Base-by-base conservation (phyloP, 257 asterid genomes). In the Solanum gandarillasii region DNA sequence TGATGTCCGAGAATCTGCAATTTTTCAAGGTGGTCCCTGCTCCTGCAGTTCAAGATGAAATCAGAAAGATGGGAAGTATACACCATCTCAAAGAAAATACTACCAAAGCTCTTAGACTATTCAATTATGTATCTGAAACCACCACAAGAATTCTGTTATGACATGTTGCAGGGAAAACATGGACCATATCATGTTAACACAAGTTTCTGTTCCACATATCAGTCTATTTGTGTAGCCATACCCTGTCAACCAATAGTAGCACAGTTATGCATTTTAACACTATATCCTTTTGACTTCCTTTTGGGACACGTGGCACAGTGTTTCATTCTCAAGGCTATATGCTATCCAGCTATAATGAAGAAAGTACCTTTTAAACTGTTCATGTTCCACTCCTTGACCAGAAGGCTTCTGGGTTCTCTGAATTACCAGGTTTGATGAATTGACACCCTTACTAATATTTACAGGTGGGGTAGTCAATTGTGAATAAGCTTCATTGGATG, bases 1-100 rank as follows among this genome's bases (percentile, higher is more conserved):
- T 94, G 98, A 92, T 92, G 94, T 20, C 95, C 98, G 55, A 95
- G 89, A 84, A 94, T 89, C 87, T 95, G 99, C 70, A 94, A 90
- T 43, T 94, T 95, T 84, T 92, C 98, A 60, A 87, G 91, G 85
- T 92, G 96, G 91, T 88, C 96, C 92, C 88, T 93, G 87, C 91
- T 96, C 93, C 98, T 97, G 96, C 88, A 71, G 68, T 73, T 72
- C 82, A 86, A 70, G 52, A 72, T 39, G 65, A 62, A 72, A 73
- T 46, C 67, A 48, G 83, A 82, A 39, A 39, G 83, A 29, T 20
- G 41, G 86, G 14, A 82, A 82, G 70, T 82, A 18, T 32, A 82
- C 43, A 5, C 31, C 31, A 3, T 82, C 71, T 31, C 29, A 18
- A 82, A 81, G 29, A 82, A 48, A 29, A 82, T 31, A 18, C 31